Base-by-base conservation (phyloP, 2,329 filamentous ascomycete genomes). In the Remersonia thermophila region DNA sequence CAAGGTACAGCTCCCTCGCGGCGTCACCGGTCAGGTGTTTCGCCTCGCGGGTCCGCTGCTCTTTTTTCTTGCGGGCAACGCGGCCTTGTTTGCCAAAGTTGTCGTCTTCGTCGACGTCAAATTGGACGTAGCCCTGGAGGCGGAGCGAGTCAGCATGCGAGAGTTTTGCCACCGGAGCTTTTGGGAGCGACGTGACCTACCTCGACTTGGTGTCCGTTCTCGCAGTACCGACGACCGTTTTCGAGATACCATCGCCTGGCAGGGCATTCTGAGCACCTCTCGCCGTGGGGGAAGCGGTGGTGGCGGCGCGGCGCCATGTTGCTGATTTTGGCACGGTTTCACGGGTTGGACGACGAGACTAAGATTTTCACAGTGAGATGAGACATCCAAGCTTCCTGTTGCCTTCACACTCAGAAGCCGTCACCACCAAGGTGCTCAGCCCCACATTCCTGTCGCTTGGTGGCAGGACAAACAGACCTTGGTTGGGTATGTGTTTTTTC, bases 121-220 rank as follows among this genome's bases (percentile, higher is more conserved):
- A 71, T 43, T 69, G 64, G n/a, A 73, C 55, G 47, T 69, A 73
- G 2, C 68, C 70, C 61, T 69, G 30, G 3, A 26, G 14, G 14
- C 49, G 11, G 41, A 39, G 30, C 7, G 26, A 30, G 10, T 4
- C 10, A 13, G 7, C 15, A n/a, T n/a, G n/a, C n/a, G n/a, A n/a
- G n/a, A n/a, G n/a, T n/a, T n/a, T n/a, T n/a, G n/a, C n/a, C n/a
- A n/a, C n/a, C n/a, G n/a, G n/a, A n/a, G 16, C 12, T 27, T 27
- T 27, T 27, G 25, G 27, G 12, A n/a, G 9, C 6, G 15, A 7
- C 26, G 26, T n/a, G n/a, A 41, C 57, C 42, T 60, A 83, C 81
- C 60, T 84, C 77, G 48, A 87, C 77, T 47, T 79, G 74, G 62
- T 93, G 85, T 23, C 84, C 84, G 47, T 83, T 78, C 44, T 79